These are phyloP conservation scores for Croton setiger DNA, from an alignment of 441 rosid genomes.

Conservation along the genomic window DNA sequence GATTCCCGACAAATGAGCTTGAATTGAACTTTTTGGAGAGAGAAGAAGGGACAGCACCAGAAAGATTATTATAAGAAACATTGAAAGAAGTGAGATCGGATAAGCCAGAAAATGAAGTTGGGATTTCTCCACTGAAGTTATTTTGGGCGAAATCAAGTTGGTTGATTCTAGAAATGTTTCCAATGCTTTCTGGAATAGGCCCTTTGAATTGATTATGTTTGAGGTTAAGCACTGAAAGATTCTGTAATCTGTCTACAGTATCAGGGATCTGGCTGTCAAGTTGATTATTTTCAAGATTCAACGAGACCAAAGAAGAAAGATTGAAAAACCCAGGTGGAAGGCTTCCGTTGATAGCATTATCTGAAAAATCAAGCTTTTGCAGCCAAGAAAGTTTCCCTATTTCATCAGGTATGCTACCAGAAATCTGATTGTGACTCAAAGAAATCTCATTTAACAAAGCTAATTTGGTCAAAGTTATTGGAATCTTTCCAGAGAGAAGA, in stretches of 20 bases:
- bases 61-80: constrained; percentile 75
- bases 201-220: constrained; percentile 50
- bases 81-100: constrained; percentile 50
- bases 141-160: constrained; percentile 59
- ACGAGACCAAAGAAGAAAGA: constrained; percentile 40
- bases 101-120: constrained; percentile 51
- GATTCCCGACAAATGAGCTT: constrained; percentile 69
- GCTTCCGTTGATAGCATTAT: constrained; percentile 46
- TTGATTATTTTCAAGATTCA: constrained; percentile 48
- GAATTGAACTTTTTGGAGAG: constrained; percentile 64
- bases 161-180: constrained; percentile 46
- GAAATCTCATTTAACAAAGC: constrained; percentile 43
- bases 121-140: constrained; percentile 59
- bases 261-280: constrained; percentile 50
- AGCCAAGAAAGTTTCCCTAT: constrained; percentile 47
- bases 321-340: constrained; percentile 39
- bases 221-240: constrained; percentile 61
- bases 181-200: constrained; percentile 49
- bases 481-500: constrained; percentile 47
- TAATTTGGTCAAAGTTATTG: constrained; percentile 42
- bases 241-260: constrained; percentile 40
- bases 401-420: constrained; percentile 54
- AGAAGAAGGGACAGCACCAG: constrained; percentile 62
- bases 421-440: constrained; percentile 57
- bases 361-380: constrained; percentile 59